These are phyloP conservation scores for Tulasnella sp. DNA, from an alignment of 768 basidiomycete species.

Conservation along the genomic window DNA sequence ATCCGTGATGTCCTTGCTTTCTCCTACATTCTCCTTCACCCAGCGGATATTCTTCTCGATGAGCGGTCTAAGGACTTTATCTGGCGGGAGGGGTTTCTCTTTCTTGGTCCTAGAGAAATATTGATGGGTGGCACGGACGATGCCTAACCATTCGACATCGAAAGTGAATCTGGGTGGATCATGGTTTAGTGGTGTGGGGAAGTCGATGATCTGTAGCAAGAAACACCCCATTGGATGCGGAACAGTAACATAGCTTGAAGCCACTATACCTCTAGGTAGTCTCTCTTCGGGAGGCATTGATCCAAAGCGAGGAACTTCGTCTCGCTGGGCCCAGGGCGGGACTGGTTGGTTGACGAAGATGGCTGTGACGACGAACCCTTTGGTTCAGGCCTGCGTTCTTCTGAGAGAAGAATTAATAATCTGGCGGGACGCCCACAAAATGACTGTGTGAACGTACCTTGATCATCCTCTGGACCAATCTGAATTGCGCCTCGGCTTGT, in stretches of 20 bases:
- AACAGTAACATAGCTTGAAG: constrained; percentile 3
- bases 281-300: constrained; percentile 70
- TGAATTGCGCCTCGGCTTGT: constrained; percentile 37
- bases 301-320: constrained; percentile 47
- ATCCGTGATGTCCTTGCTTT: constrained; percentile 43
- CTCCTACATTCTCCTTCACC: constrained; percentile 58
- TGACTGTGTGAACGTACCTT: constrained; percentile 22
- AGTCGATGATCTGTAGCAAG: constrained; percentile 60
- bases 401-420: constrained; percentile 32
- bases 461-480: constrained; percentile 36
- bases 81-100: constrained; percentile 60
- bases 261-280: constrained; percentile 69
- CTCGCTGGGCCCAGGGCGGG: constrained; percentile 64
- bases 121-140: constrained; percentile 80
- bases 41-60: constrained; percentile 62
- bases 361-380: constrained; percentile 30
- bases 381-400: constrained; percentile 32
- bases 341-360: constrained; percentile 43
- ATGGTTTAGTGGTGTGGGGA: constrained; percentile 39
- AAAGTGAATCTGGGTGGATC: constrained; percentile 50
- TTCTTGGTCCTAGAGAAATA: constrained; percentile 56
- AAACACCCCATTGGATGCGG: neutral
- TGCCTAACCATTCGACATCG: constrained; percentile 92
- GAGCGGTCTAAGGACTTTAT: constrained; percentile 49
- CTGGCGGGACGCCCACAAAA: constrained; percentile 45